These are phyloP conservation scores for Yamadazyma sp. DNA, from an alignment of 1,139 yeast species.

Conservation along the genomic window DNA sequence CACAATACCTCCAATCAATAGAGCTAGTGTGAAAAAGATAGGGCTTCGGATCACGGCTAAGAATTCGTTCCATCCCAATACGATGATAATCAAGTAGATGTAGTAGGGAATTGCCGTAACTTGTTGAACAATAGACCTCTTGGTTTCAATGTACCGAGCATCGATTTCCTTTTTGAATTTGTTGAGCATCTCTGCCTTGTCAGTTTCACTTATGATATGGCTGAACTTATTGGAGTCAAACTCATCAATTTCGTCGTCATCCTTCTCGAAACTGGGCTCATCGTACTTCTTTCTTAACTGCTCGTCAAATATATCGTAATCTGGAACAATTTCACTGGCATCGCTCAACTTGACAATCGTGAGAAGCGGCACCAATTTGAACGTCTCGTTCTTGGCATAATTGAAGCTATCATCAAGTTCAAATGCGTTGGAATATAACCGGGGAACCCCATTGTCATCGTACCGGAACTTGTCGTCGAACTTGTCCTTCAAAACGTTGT, in stretches of 20 bases:
- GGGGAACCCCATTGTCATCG: constrained; percentile 80
- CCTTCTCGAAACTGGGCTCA: constrained; percentile 20
- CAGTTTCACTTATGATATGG: constrained; percentile 56
- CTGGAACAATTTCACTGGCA: constrained; percentile 59
- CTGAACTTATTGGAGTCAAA: constrained; percentile 46
- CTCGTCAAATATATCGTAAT: constrained; percentile 40
- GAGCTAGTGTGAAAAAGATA: constrained; percentile 58
- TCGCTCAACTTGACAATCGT: constrained; percentile 55
- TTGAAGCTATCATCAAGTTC: constrained; percentile 71
- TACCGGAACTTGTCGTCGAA: constrained; percentile 85
- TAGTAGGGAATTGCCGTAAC: constrained; percentile 81
- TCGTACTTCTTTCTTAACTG: constrained; percentile 23
- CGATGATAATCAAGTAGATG: constrained; percentile 67
- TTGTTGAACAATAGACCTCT: constrained; percentile 68
- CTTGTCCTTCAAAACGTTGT: constrained; percentile 58
- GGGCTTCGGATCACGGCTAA: constrained; percentile 88
- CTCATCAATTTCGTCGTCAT: constrained; percentile 39
- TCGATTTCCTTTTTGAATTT: constrained; percentile 79
- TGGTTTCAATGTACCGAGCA: constrained; percentile 80
- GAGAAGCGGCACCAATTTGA: constrained; percentile 58
- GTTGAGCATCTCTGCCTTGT: constrained; percentile 55
- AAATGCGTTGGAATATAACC: constrained; percentile 70
- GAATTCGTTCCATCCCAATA: constrained; percentile 95
- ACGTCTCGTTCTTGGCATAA: constrained; percentile 57
- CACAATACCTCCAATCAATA: constrained; percentile 58